Evolutionary conservation across 176 grass and related monocot species (phyloP).

Genomic region (Aegilops tauschii): DNA sequence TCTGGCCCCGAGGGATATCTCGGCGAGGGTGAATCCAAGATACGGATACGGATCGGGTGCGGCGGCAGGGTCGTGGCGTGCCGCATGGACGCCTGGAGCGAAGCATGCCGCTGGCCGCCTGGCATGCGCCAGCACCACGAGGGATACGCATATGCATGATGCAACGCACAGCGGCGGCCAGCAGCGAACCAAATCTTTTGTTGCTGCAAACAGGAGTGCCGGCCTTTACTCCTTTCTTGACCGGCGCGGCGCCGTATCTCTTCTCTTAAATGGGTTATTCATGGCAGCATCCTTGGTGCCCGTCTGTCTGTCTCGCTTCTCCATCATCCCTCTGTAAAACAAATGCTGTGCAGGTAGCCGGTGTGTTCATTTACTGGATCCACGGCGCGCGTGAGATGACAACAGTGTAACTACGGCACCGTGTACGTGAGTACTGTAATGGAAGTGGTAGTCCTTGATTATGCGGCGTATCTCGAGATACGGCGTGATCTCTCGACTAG

Average conservation of each 20-base stretch:
- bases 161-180: neutral
- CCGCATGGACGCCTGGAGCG: neutral
- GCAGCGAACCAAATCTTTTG: conserved; percentile 21
- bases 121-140: neutral
- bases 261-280: neutral
- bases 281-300: neutral
- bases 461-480: neutral
- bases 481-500: neutral
- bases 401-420: neutral
- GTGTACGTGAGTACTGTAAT: neutral
- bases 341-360: neutral
- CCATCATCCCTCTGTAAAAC: too few species aligned
- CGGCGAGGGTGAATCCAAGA: conserved; percentile 21
- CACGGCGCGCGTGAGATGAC: too few species aligned
- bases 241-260: conserved; percentile 1
- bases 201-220: neutral
- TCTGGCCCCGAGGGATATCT: conserved; percentile 23
- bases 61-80: conserved; percentile 7
- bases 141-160: neutral
- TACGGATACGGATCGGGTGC: conserved; percentile 33
- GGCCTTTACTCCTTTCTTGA: conserved; percentile 22
- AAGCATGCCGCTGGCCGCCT: neutral
- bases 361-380: conserved; percentile 2
- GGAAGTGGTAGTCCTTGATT: neutral
- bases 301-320: neutral